These are phyloP conservation scores for Fusarium falciforme DNA, from an alignment of 2,329 filamentous ascomycete genomes.

Conservation along the genomic window DNA sequence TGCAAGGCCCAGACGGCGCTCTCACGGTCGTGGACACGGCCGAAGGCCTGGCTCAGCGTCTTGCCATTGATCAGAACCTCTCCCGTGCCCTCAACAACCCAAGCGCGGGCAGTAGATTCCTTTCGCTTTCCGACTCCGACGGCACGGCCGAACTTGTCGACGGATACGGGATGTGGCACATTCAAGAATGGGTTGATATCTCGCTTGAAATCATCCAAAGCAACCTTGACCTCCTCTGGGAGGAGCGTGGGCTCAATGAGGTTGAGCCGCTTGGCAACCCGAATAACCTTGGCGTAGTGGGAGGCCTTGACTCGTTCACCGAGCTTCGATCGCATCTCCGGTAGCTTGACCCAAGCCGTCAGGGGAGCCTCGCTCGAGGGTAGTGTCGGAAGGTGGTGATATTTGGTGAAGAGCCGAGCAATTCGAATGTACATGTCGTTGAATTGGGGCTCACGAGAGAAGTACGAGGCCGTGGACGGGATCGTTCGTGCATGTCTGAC, in stretches of 20 bases:
- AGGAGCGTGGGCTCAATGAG: constrained; percentile 83
- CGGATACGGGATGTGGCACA: constrained; percentile 67
- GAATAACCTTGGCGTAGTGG: constrained; percentile 82
- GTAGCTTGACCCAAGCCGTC: constrained; percentile 83
- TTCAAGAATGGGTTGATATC: constrained; percentile 78
- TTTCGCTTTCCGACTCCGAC: constrained; percentile 88
- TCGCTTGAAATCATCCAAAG: constrained; percentile 78
- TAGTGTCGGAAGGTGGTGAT: constrained; percentile 78
- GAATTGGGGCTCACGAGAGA: constrained; percentile 86
- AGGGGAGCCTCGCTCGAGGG: constrained; percentile 73
- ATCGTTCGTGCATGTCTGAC: constrained; percentile 75
- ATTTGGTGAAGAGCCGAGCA: constrained; percentile 76
- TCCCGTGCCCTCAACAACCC: constrained; percentile 91
- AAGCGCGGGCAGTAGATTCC: constrained; percentile 85
- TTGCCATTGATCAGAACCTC: constrained; percentile 93
- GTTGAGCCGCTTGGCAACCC: constrained; percentile 83
- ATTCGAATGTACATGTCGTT: constrained; percentile 85
- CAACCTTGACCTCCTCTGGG: constrained; percentile 74
- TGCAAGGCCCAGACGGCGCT: constrained; percentile 93
- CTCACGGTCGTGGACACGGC: constrained; percentile 91
- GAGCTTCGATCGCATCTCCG: constrained; percentile 77
- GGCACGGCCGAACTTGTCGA: constrained; percentile 84
- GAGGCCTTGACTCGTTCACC: constrained; percentile 80
- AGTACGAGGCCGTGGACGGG: constrained; percentile 92
- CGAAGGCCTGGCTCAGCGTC: constrained; percentile 83